A percentile compares a stretch with the other conserved stretches of the same genome.
Conservation (phyloP, 768 basidiomycete species). For the Boletus rufocinnamomeus region DNA sequence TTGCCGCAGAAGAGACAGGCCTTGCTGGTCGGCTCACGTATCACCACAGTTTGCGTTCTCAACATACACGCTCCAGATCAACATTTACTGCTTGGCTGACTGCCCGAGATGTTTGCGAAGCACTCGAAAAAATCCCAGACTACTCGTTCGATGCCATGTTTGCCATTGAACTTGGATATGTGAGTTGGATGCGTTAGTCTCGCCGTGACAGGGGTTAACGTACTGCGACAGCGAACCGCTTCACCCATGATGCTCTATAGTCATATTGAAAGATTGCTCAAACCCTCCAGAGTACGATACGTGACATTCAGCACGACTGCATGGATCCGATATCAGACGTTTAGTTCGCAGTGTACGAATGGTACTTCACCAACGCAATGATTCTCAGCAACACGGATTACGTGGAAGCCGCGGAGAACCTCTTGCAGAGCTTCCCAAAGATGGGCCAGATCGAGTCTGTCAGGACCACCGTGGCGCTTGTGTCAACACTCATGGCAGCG, state of each 20-base stretch:
- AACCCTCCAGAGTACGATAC: conserved; percentile 6
- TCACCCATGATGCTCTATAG: conserved; percentile 1
- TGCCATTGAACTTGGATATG: conserved; percentile 12
- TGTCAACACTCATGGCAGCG: no score
- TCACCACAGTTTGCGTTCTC: conserved; percentile 2
- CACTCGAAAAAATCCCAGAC: conserved; percentile 4
- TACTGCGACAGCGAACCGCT: neutral
- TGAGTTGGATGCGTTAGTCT: neutral
- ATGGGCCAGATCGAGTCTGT: no score
- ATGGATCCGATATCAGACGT: no score
- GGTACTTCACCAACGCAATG: no score
- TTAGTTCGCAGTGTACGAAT: no score
- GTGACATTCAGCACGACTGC: no score
- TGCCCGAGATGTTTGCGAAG: conserved; percentile 2
- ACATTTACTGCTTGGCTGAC: neutral
- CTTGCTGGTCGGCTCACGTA: conserved; percentile 5
- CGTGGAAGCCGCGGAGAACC: no score
- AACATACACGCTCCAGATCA: neutral
- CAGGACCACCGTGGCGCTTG: no score
- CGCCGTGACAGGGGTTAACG: neutral
- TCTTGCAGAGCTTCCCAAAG: no score
- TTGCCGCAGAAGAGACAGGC: neutral
- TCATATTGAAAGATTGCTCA: conserved; percentile 9
- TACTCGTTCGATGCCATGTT: conserved; percentile 11
- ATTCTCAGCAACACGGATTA: no score